phyloP scores from a whole-genome alignment of 352 stramenopile species.

The Phytophthora boehmeriae region DNA sequence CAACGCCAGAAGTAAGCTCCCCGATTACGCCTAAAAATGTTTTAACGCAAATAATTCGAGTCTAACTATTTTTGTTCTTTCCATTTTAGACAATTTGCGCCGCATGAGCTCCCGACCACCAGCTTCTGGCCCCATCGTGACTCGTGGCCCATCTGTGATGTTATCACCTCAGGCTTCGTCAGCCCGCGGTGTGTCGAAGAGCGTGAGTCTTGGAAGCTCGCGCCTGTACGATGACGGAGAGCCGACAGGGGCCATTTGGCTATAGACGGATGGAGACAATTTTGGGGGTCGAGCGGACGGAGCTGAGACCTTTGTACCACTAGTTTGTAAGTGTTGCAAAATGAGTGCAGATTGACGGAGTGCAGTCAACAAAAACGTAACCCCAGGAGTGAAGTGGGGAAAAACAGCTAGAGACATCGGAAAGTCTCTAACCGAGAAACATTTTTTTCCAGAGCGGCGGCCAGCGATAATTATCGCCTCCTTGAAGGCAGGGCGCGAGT shows the following conservation, averaged over 20 bases:
- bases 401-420: constrained; percentile 28
- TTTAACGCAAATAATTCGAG: not conserved
- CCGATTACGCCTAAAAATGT: not conserved
- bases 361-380: constrained; percentile 40
- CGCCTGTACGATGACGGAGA: constrained; percentile 70
- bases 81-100: constrained; percentile 54
- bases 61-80: constrained; percentile 9
- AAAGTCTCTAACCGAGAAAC: constrained; percentile 36
- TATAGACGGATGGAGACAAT: constrained; percentile 45
- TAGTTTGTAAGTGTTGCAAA: constrained; percentile 40
- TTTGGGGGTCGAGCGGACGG: constrained; percentile 29
- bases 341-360: constrained; percentile 43
- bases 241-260: constrained; percentile 75
- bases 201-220: constrained; percentile 57
- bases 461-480: constrained; percentile 11
- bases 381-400: constrained; percentile 4
- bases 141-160: constrained; percentile 51
- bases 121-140: constrained; percentile 50
- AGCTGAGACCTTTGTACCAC: constrained; percentile 44
- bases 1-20: constrained; percentile 9
- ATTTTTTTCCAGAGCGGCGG: constrained; percentile 25
- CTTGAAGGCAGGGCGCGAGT: constrained; percentile 31
- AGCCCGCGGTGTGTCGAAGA: constrained; percentile 70
- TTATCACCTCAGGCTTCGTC: constrained; percentile 57
- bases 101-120: constrained; percentile 53